Base-by-base conservation (phyloP, 2,329 filamentous ascomycete genomes). In the Hypoxylon sp. region DNA sequence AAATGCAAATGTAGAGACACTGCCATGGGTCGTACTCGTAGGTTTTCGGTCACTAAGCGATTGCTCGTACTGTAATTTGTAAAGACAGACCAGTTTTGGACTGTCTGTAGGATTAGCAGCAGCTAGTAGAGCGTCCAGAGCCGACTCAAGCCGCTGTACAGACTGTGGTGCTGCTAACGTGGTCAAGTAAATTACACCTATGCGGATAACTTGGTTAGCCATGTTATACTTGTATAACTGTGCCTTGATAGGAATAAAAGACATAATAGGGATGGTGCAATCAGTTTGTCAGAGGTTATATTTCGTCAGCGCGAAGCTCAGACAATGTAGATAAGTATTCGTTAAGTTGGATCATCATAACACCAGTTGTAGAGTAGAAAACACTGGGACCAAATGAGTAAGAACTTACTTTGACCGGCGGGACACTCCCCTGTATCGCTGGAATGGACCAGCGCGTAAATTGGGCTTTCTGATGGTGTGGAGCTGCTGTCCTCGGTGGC, bases 311-410 rank as follows among this genome's bases (percentile, higher is more conserved):
- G 84, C 87, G 87, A 81, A 84, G 83, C 92, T 97, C 95, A 94
- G 95, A 92, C 94, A 98, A 98, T 98, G 95, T 98, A 98, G 95
- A 98, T 98, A 98, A 98, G 94, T 94, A 93, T 96, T 97, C 87
- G 82, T 86, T 85, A 82, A 81, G 83, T 87, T 82, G 82, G 81
- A 86, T 97, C 94, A 98, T 98, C 95, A 94, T 92, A 85, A 87
- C 82, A 86, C 81, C 85, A 50, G 60, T 55, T 42, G 63, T 67
- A 66, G 71, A 70, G n/a, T 44, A n/a, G 67, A 67, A 55, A 64
- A 69, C 59, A 71, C 44, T 42, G 71, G 67, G 65, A 46, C 37
- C 29, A 35, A 33, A 31, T 31, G 42, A 26, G n/a, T 24, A 26
- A 31, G 33, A 66, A 92, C 95, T 94, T 88, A 99, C 95, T 90